phyloP scores from a whole-genome alignment of 345 rosid species.

The Brassica napus region DNA sequence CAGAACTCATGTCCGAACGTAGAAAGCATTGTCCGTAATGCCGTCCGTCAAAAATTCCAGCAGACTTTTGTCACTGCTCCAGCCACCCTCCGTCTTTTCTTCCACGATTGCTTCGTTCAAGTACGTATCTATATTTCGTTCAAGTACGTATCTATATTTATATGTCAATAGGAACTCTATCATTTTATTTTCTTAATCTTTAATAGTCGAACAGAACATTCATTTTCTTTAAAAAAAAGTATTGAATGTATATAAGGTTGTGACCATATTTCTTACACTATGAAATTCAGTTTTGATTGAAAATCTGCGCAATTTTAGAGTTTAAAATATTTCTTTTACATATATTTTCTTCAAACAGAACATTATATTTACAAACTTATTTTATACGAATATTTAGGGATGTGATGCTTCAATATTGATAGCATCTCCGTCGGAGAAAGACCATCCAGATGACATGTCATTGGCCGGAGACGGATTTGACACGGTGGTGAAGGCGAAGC shows the following conservation, averaged over 20 bases:
- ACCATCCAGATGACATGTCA: slow-evolving; percentile 41
- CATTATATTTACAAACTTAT: neutral
- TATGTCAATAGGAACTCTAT: too few species aligned
- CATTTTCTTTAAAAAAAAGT: neutral
- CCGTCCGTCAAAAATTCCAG: slow-evolving; percentile 38
- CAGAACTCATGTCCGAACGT: slow-evolving; percentile 37
- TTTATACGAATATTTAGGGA: slow-evolving; percentile 29
- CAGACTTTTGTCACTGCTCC: slow-evolving; percentile 46
- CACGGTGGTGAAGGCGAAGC: slow-evolving; percentile 81
- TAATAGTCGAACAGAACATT: neutral
- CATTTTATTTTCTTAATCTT: neutral
- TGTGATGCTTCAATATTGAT: slow-evolving; percentile 43
- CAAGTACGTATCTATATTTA: slow-evolving; percentile 16
- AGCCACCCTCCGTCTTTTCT: slow-evolving; percentile 43
- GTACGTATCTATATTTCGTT: slow-evolving; percentile 33
- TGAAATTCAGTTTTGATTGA: neutral
- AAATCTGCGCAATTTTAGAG: neutral
- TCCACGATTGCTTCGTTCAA: slow-evolving; percentile 44
- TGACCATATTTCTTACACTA: neutral
- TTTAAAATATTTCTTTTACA: neutral
- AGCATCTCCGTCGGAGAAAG: slow-evolving; percentile 41
- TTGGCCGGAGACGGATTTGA: slow-evolving; percentile 65
- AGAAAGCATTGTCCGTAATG: slow-evolving; percentile 35
- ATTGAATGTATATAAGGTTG: neutral
- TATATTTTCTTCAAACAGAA: neutral